Evolutionary conservation across 1,284 basidiomycete species (phyloP).

Genomic region (Trichosporon sp.): DNA sequence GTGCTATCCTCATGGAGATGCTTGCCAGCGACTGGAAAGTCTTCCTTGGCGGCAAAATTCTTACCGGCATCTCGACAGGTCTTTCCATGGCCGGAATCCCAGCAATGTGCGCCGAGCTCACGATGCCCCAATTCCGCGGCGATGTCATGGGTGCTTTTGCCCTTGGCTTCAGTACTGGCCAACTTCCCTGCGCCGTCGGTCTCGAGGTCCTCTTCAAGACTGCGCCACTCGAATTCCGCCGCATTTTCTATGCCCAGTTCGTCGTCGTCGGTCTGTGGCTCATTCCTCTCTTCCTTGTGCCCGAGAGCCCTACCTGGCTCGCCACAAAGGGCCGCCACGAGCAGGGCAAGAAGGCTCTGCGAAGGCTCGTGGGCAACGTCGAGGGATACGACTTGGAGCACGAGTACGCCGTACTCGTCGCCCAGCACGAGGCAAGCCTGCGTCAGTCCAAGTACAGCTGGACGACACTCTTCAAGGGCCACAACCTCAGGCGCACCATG

Average conservation of each 20-base stretch:
- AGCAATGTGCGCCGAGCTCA: conserved; percentile 4
- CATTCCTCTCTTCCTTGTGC: background rate
- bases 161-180: background rate
- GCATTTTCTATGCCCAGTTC: conserved; percentile 14
- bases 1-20: conserved; percentile 19
- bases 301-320: conserved; percentile 12
- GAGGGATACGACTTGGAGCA: conserved; percentile 17
- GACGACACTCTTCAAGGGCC: conserved; percentile 11
- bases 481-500: conserved; percentile 18
- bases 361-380: conserved; percentile 13
- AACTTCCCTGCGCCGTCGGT: conserved; percentile 3
- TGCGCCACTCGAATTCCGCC: conserved; percentile 4
- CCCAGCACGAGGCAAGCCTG: conserved; percentile 5
- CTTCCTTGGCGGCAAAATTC: conserved; percentile 29
- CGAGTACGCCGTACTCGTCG: conserved; percentile 13
- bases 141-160: background rate
- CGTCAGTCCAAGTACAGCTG: background rate
- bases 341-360: conserved; percentile 14
- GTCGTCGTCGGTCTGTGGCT: conserved; percentile 12
- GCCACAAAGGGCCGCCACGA: conserved; percentile 13
- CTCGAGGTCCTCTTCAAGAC: conserved; percentile 6
- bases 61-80: conserved; percentile 23
- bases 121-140: conserved; percentile 9
- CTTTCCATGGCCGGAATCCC: background rate
- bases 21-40: conserved; percentile 24